Base-by-base conservation (phyloP, 225 moss, liverwort and hornwort species). In the Lunularia cruciata region DNA sequence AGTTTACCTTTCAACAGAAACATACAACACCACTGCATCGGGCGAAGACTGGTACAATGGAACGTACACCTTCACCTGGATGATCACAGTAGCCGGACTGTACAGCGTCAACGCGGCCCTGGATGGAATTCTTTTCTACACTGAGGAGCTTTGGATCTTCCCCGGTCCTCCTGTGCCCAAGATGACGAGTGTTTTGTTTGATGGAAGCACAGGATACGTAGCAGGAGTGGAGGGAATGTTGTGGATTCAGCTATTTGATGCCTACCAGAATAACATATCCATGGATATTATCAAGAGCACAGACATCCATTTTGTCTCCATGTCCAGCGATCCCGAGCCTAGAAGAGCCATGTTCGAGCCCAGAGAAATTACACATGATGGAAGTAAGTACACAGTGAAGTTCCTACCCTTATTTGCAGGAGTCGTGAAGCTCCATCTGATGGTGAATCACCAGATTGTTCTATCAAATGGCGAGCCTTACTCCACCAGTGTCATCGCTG, bases 221-320 rank as follows among this genome's bases (percentile, higher is more conserved):
- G 60, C 73, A 37, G 78, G 76, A 72, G 67, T 71, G 47, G 70
- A 75, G 57, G 78, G 80, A 19, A 75, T 54, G 14, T 67, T 87
- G 36, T 74, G 62, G 35, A 79, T 87, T 45, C 85, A 87, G 54
- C 38, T 85, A 14, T 85, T 83, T 62, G 85, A 87, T 32, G 72
- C 74, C 47, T 73, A 85, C 42, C 47, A 49, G 19, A 85, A 87
- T n/a, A 80, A 83, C 42, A 77, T 85, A 14, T 83, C 78, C 25
- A 65, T 73, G 74, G 85, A 74, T 15, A 80, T 74, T 15, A 60
- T 87, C 15, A 72, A 85, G 6, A 79, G 70, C 0, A 74, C 59
- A 2, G 19, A 65, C 28, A 68, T 87, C 32, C 64, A 49, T 2
- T 55, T 87, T 38, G 70, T 73, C 9, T 81, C 75, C 0, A 40